Base-by-base conservation (phyloP, 768 basidiomycete genomes). In the Mycena epipterygia region DNA sequence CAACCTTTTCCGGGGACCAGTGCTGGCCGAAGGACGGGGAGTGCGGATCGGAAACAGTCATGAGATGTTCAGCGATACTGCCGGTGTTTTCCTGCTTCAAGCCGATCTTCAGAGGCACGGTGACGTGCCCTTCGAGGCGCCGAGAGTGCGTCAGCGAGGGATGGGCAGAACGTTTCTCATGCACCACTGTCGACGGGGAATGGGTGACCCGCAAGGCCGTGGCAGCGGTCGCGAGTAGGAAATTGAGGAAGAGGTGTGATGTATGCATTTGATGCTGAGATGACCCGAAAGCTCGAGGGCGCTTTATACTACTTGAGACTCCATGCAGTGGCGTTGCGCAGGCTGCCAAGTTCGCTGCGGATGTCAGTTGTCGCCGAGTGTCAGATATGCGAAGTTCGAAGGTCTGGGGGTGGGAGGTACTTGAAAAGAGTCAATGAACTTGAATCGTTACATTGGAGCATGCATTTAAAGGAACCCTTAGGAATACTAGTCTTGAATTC, bases 11-110 rank as follows among this genome's bases (percentile, higher is more conserved):
- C 0, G 80, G 75, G 9, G 78, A 75, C 82, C 81, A 84, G 75
- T 84, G 82, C 23, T 79, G 64, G 12, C 81, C 80, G 52, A 81
- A 85, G 3, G 72, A 70, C 1, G 81, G 77, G 13, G 81, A 82
- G n/a, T 70, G 55, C 5, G 84, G 84, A 64, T 84, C 75, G 7
- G 83, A 79, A 12, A 84, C 77, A 14, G 80, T 74, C 33, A 80
- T 68, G 41, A 85, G 76, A 21, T 76, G 66, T 12, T 77, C 73
- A 5, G 81, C 77, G 33, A 83, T 75, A 9, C 63, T 48, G 29
- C 80, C 72, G 19, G 82, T 67, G 70, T 83, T 81, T 21, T 63
- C 61, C 73, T 84, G 84, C 49, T 77, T 79, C 53, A 85, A 78
- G 3, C 75, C 82, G 41, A 84, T 77, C 32, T 79, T 79, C 14